A percentile compares a stretch with the other conserved stretches of the same genome.
Conservation (phyloP, 768 basidiomycete genomes). For the Infundibulicybe gibba region DNA sequence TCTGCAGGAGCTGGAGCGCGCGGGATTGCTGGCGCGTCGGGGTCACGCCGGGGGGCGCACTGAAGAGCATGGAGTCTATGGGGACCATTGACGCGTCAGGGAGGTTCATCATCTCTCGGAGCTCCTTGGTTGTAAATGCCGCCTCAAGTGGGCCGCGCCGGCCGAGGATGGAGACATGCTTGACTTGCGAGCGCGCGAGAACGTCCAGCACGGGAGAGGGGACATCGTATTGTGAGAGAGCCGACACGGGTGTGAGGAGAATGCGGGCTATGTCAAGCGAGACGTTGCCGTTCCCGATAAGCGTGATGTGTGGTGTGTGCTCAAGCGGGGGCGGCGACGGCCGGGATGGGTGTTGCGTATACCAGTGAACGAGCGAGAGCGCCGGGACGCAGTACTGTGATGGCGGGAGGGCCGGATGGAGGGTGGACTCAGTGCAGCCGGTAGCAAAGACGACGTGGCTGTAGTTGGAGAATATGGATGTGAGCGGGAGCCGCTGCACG, state of each 20-base stretch:
- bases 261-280: slow-evolving; percentile 91
- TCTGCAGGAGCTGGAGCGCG: slow-evolving; percentile 58
- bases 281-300: slow-evolving; percentile 95
- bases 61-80: slow-evolving; percentile 43
- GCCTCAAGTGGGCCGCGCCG: slow-evolving; percentile 87
- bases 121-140: slow-evolving; percentile 87
- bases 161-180: slow-evolving; percentile 79
- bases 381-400: slow-evolving; percentile 60
- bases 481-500: slow-evolving; percentile 54
- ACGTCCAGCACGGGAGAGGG: slow-evolving; percentile 70
- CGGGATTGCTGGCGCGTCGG: slow-evolving; percentile 65
- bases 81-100: slow-evolving; percentile 67
- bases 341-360: slow-evolving; percentile 84
- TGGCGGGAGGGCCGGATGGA: slow-evolving; percentile 53
- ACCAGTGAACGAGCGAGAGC: slow-evolving; percentile 90
- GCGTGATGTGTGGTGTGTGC: slow-evolving; percentile 62
- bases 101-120: slow-evolving; percentile 76
- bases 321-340: slow-evolving; percentile 54
- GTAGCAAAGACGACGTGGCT: slow-evolving; percentile 85
- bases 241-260: slow-evolving; percentile 66
- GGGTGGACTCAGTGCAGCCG: slow-evolving; percentile 69
- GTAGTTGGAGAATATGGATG: slow-evolving; percentile 66
- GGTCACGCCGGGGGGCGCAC: slow-evolving; percentile 23
- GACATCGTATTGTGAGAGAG: slow-evolving; percentile 72
- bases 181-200: slow-evolving; percentile 57